Percentiles rank a stretch among this genome's conserved stretches.
phyloP scores from a whole-genome alignment of 495 filamentous ascomycete species.

The Penicillium bovifimosum region DNA sequence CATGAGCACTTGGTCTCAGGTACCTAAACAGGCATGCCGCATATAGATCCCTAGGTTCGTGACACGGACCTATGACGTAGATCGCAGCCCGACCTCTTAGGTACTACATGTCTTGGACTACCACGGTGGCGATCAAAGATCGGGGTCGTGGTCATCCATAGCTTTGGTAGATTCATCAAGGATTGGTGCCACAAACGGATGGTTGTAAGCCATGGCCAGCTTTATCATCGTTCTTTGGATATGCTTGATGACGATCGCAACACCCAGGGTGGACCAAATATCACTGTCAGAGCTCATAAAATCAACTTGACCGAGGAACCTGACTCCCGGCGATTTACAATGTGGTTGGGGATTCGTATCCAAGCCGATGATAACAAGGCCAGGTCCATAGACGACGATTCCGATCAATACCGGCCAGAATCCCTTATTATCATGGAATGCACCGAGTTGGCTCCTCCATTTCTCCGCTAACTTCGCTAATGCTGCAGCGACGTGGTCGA shows the following conservation, averaged over 20 bases:
- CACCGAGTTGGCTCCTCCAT: neutral
- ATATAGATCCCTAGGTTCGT: too few species aligned
- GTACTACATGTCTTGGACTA: neutral
- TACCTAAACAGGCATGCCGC: too few species aligned
- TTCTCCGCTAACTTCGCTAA: constrained; percentile 24
- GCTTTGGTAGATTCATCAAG: neutral
- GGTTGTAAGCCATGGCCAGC: constrained; percentile 17
- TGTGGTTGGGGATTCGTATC: constrained; percentile 24
- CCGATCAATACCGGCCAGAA: constrained; percentile 31
- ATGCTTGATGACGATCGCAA: constrained; percentile 38
- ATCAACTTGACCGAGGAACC: constrained; percentile 37
- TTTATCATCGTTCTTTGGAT: constrained; percentile 31
- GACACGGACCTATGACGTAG: too few species aligned
- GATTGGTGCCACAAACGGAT: neutral
- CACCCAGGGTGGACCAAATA: constrained; percentile 45
- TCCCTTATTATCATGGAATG: neutral
- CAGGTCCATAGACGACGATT: constrained; percentile 37
- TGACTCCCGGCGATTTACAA: constrained; percentile 7
- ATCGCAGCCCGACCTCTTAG: neutral
- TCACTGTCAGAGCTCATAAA: constrained; percentile 35
- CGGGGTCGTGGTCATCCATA: neutral
- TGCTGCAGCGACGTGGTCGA: constrained; percentile 22
- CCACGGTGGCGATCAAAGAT: neutral
- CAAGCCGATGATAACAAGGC: constrained; percentile 38
- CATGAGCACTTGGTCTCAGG: too few species aligned